phyloP scores from a whole-genome alignment of 2,329 filamentous ascomycete species.

The Diplodia mutila region DNA sequence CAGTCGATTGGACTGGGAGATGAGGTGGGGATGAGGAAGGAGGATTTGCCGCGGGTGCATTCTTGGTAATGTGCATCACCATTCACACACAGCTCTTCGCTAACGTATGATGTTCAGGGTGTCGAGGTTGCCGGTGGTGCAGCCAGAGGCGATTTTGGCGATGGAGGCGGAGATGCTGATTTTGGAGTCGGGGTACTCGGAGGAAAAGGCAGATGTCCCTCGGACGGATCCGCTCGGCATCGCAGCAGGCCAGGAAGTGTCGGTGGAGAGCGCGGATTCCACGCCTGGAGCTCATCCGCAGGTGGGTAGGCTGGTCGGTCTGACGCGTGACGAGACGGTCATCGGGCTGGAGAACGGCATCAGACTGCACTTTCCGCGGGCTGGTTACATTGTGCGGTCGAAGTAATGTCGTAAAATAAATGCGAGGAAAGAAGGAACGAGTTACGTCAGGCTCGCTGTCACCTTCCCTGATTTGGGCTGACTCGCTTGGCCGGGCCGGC shows the following conservation, averaged over 20 bases:
- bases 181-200: neutral
- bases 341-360: conserved; percentile 4
- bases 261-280: neutral
- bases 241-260: neutral
- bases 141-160: neutral
- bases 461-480: neutral
- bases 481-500: neutral
- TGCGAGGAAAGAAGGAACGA: too few relatives aligned
- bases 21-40: conserved; percentile 11
- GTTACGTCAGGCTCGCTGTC: conserved; percentile 10
- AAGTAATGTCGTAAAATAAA: neutral
- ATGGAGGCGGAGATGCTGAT: neutral
- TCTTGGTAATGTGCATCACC: neutral
- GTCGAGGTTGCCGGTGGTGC: neutral
- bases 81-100: neutral
- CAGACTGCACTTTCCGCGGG: conserved; percentile 21
- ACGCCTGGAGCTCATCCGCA: neutral
- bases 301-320: neutral
- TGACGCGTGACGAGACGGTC: neutral
- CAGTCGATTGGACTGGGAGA: neutral
- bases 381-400: conserved; percentile 4
- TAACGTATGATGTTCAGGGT: neutral
- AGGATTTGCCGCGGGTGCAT: conserved; percentile 22
- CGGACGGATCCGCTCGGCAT: neutral
- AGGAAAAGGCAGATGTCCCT: neutral